Percentiles rank a stretch among this genome's conserved stretches.
Conservation (phyloP, 2,329 filamentous ascomycete species). For the Exophiala lecanii-corni region DNA sequence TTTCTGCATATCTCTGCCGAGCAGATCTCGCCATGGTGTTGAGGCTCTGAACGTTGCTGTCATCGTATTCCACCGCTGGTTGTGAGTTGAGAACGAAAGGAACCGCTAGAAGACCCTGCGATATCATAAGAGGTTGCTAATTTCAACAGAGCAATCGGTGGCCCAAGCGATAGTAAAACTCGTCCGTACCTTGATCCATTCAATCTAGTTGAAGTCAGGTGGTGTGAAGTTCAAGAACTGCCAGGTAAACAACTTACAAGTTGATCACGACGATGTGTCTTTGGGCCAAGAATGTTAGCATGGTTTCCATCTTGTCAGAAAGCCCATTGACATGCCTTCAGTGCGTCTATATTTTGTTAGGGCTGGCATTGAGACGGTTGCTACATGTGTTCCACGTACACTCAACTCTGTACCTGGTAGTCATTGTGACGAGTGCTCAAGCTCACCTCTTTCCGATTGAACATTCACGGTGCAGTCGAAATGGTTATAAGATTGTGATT, state of each 20-base stretch:
- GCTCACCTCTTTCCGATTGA: too few relatives aligned
- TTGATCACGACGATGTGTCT: slow-evolving; percentile 88
- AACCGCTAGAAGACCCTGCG: slow-evolving; percentile 72
- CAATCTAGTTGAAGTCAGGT: slow-evolving; percentile 45
- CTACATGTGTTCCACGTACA: slow-evolving; percentile 50
- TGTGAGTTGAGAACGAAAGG: slow-evolving; percentile 96
- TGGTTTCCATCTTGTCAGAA: not conserved
- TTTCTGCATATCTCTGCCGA: slow-evolving; percentile 86
- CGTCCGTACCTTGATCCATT: slow-evolving; percentile 91
- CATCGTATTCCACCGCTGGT: slow-evolving; percentile 79
- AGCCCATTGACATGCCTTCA: slow-evolving; percentile 48
- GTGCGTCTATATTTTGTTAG: slow-evolving; percentile 49
- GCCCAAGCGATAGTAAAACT: too few relatives aligned
- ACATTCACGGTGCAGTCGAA: too few relatives aligned
- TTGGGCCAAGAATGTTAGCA: slow-evolving; percentile 44
- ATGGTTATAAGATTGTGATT: too few relatives aligned
- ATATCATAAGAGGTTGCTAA: slow-evolving; percentile 24
- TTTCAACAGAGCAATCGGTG: not conserved
- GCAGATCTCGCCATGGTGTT: slow-evolving; percentile 72
- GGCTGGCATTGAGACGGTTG: slow-evolving; percentile 9
- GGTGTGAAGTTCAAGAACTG: slow-evolving; percentile 2
- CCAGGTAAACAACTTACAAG: slow-evolving; percentile 52
- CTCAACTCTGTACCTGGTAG: slow-evolving; percentile 57
- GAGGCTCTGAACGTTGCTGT: slow-evolving; percentile 40
- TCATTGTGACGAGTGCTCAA: slow-evolving; percentile 36